Percentiles rank a stretch among this genome's conserved stretches.
Evolutionary conservation across 208 protist genomes (phyloP).

Genomic region (Phytomonas francai): DNA sequence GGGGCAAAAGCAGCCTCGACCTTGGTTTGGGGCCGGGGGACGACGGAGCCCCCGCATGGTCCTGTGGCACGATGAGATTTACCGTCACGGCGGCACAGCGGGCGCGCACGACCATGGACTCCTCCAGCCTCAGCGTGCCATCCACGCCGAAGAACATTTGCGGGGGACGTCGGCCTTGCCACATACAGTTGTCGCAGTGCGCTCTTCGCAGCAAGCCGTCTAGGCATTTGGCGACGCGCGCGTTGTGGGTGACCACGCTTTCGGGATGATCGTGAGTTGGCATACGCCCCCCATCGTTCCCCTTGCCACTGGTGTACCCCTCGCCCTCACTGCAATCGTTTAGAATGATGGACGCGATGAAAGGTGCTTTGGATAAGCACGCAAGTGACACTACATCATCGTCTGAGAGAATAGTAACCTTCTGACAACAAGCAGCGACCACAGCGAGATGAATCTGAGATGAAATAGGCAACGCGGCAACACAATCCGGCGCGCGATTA

Average conservation of each 20-base stretch:
- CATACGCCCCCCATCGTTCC: background rate
- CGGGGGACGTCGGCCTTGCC: conserved; percentile 8
- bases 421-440: conserved; percentile 20
- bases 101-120: conserved; percentile 28
- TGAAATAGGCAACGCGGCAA: background rate
- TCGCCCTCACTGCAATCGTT: background rate
- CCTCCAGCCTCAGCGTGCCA: conserved; percentile 16
- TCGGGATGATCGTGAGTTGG: too few relatives aligned
- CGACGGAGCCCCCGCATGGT: background rate
- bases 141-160: conserved; percentile 21
- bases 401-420: conserved; percentile 3
- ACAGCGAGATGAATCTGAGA: conserved; percentile 13
- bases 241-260: background rate
- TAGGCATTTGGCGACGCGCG: background rate
- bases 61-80: background rate
- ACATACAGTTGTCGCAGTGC: conserved; percentile 15
- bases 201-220: conserved; percentile 12
- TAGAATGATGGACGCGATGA: background rate
- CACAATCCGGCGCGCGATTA: background rate
- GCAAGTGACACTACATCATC: conserved; percentile 19
- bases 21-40: background rate
- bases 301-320: background rate
- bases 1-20: conserved; percentile 33
- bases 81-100: conserved; percentile 32
- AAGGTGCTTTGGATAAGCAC: background rate